Conservation (phyloP, 2,329 filamentous ascomycete genomes). For the Helminthosporium solani region DNA sequence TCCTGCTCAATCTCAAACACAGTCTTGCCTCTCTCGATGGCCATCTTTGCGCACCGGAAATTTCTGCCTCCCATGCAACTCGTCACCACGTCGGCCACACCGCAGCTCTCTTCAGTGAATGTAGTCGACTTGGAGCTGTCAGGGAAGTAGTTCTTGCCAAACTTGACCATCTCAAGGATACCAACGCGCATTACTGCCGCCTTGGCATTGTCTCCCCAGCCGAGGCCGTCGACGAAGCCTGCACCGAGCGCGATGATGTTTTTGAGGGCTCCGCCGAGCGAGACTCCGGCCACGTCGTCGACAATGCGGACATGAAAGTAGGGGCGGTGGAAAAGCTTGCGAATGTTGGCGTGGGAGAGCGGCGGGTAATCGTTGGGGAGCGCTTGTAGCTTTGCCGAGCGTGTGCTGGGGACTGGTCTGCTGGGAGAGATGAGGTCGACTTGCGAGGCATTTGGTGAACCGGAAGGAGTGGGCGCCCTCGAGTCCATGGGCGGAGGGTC, state of each 20-base stretch:
- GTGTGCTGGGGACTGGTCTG: slow-evolving; percentile 54
- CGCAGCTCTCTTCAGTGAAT: slow-evolving; percentile 95
- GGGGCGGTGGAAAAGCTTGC: slow-evolving; percentile 85
- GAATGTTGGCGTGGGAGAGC: slow-evolving; percentile 80
- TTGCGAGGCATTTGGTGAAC: slow-evolving; percentile 50
- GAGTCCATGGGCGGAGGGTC: slow-evolving; percentile 89
- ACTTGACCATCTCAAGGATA: slow-evolving; percentile 93
- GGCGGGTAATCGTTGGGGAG: slow-evolving; percentile 81
- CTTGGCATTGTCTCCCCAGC: slow-evolving; percentile 98
- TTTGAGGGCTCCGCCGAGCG: slow-evolving; percentile 90
- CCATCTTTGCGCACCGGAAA: slow-evolving; percentile 88
- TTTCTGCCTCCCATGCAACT: slow-evolving; percentile 91
- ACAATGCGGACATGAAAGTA: slow-evolving; percentile 98
- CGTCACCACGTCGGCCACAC: slow-evolving; percentile 93
- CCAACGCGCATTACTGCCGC: slow-evolving; percentile 92
- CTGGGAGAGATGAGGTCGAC: slow-evolving; percentile 55
- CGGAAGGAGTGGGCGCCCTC: slow-evolving; percentile 64
- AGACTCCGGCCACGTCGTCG: slow-evolving; percentile 93
- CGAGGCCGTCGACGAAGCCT: slow-evolving; percentile 90
- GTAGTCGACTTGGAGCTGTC: slow-evolving; percentile 77
- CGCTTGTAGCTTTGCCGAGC: slow-evolving; percentile 71
- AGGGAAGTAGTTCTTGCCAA: slow-evolving; percentile 90
- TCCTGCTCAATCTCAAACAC: slow-evolving; percentile 85
- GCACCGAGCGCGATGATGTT: slow-evolving; percentile 94
- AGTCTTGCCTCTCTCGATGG: slow-evolving; percentile 73